Evolutionary conservation across 2,329 filamentous ascomycete species (phyloP).

Genomic region (Clarireedia hainanense): DNA sequence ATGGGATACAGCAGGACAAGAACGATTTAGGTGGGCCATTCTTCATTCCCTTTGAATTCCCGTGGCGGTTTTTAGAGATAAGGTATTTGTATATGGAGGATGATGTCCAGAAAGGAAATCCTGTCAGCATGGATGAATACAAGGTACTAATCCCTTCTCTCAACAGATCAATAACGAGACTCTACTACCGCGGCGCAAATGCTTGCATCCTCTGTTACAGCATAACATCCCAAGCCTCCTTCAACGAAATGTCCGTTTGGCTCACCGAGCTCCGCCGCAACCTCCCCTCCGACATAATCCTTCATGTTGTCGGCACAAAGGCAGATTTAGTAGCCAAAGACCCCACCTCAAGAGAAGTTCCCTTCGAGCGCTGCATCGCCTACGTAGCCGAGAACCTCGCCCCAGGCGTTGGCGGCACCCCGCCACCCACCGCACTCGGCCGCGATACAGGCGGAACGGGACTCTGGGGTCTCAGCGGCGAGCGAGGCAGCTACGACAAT

Average conservation of each 20-base stretch:
- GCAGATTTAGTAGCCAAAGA: slow-evolving; percentile 84
- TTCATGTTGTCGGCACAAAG: slow-evolving; percentile 94
- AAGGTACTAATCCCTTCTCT: not conserved
- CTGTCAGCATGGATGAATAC: not conserved
- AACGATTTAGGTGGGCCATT: slow-evolving; percentile 63
- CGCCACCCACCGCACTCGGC: slow-evolving; percentile 53
- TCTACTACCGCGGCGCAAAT: slow-evolving; percentile 95
- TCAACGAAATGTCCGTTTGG: slow-evolving; percentile 89
- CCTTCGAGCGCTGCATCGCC: slow-evolving; percentile 90
- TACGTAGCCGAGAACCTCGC: slow-evolving; percentile 91
- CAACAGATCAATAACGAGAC: slow-evolving; percentile 66
- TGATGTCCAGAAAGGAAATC: not conserved
- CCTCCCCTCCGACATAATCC: slow-evolving; percentile 62
- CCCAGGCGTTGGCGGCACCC: slow-evolving; percentile 59
- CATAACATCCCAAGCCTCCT: slow-evolving; percentile 79
- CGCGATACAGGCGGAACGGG: slow-evolving; percentile 1
- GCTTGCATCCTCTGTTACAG: slow-evolving; percentile 92
- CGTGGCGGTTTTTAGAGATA: not conserved
- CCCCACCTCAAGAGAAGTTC: slow-evolving; percentile 70
- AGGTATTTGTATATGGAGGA: too few species aligned
- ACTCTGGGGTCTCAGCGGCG: not conserved
- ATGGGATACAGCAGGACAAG: slow-evolving; percentile 94
- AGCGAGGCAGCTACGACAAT: slow-evolving; percentile 2
- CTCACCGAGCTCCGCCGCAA: slow-evolving; percentile 76
- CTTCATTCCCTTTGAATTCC: not conserved